Conservation (phyloP, 352 stramenopile species). For the Aphanomyces invadans region DNA sequence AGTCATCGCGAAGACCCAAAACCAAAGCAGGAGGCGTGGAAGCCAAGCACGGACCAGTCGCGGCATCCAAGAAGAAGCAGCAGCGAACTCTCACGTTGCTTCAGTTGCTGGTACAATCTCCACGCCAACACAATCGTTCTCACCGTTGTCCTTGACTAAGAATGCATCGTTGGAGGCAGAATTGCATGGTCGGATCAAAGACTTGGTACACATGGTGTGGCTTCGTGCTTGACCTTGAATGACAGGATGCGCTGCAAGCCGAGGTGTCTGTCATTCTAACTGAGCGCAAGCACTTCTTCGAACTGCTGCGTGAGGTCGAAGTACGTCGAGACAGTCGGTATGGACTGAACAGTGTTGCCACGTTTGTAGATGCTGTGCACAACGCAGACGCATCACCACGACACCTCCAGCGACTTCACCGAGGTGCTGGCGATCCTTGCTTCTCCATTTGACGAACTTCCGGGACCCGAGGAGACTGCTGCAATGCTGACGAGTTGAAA, state of each 20-base stretch:
- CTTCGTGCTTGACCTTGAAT: no score
- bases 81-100: neutral
- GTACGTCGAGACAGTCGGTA: no score
- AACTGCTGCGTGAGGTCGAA: slow-evolving; percentile 6
- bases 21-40: neutral
- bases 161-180: slow-evolving; percentile 27
- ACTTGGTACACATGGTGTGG: slow-evolving; percentile 26
- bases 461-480: neutral
- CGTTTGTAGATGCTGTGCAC: neutral
- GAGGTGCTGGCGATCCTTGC: neutral
- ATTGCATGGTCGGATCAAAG: slow-evolving; percentile 25
- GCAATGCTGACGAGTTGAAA: neutral
- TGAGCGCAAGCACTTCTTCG: slow-evolving; percentile 13
- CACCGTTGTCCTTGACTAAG: no score
- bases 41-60: neutral
- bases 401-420: neutral
- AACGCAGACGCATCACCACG: neutral
- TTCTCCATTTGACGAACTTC: neutral
- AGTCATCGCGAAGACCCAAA: slow-evolving; percentile 13
- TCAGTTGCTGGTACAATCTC: neutral
- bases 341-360: no score
- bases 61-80: neutral
- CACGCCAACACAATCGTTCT: neutral
- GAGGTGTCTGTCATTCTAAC: slow-evolving; percentile 11
- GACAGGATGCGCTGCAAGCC: slow-evolving; percentile 8